Evolutionary conservation across 2,329 filamentous ascomycete species (phyloP).

Genomic region (Penicillium sp.): DNA sequence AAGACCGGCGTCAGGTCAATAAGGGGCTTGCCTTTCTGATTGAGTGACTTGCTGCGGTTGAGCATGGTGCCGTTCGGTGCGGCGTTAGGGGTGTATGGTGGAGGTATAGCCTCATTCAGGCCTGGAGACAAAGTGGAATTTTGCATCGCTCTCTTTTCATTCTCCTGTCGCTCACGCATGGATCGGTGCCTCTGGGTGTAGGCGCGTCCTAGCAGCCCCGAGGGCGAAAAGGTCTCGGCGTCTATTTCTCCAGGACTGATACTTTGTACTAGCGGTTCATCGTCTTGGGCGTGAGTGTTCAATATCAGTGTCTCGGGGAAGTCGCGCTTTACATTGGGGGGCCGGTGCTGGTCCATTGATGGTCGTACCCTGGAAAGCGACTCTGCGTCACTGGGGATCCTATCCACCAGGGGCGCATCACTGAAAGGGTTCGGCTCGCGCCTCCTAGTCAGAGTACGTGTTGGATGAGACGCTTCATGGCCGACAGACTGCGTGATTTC

Average conservation of each 20-base stretch:
- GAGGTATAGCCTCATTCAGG: slow-evolving; percentile 37
- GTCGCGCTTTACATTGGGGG: slow-evolving; percentile 21
- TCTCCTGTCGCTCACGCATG: slow-evolving; percentile 42
- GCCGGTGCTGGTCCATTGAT: slow-evolving; percentile 9
- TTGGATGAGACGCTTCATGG: slow-evolving; percentile 16
- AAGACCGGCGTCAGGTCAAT: slow-evolving; percentile 68
- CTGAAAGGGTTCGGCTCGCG: slow-evolving; percentile 51
- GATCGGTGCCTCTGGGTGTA: slow-evolving; percentile 42
- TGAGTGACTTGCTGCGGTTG: slow-evolving; percentile 48
- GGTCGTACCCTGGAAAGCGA: slow-evolving; percentile 29
- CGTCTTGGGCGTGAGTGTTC: slow-evolving; percentile 19
- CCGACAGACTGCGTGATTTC: slow-evolving; percentile 53
- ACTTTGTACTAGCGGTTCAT: slow-evolving; percentile 3
- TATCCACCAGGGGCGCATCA: slow-evolving; percentile 59
- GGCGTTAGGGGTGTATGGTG: slow-evolving; percentile 23
- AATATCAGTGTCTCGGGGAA: slow-evolving; percentile 28
- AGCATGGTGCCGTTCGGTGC: slow-evolving; percentile 32
- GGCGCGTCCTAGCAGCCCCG: slow-evolving; percentile 39
- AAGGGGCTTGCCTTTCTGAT: slow-evolving; percentile 58
- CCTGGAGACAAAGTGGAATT: slow-evolving; percentile 49
- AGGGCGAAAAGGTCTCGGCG: slow-evolving; percentile 36
- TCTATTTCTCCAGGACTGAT: slow-evolving; percentile 16
- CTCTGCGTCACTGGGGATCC: background rate
- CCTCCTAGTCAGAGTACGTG: slow-evolving; percentile 29
- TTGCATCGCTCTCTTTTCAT: slow-evolving; percentile 37